These are phyloP conservation scores for Aspergillus panamensis DNA, from an alignment of 495 filamentous ascomycete species.

Conservation along the genomic window DNA sequence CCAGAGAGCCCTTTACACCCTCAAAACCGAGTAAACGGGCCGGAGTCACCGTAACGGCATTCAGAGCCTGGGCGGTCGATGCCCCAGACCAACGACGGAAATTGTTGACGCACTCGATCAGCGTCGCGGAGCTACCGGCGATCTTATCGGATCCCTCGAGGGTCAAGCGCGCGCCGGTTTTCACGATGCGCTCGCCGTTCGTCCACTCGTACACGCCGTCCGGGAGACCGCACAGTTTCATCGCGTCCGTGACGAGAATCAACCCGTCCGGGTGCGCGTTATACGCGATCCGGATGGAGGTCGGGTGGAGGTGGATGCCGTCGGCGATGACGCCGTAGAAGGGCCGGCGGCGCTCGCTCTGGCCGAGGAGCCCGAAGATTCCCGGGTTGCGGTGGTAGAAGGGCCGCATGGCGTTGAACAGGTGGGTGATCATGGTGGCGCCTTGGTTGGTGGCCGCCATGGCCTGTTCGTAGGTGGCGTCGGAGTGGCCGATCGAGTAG, in stretches of 20 bases:
- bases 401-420: slow-evolving; percentile 88
- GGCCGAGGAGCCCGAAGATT: slow-evolving; percentile 70
- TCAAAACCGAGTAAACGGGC: slow-evolving; percentile 68
- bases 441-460: slow-evolving; percentile 61
- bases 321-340: slow-evolving; percentile 62
- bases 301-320: slow-evolving; percentile 60
- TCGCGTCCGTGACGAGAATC: slow-evolving; percentile 60
- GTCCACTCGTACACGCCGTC: slow-evolving; percentile 79
- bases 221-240: slow-evolving; percentile 61
- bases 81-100: slow-evolving; percentile 69
- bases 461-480: slow-evolving; percentile 74
- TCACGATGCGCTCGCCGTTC: slow-evolving; percentile 68
- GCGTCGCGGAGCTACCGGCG: slow-evolving; percentile 64
- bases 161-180: slow-evolving; percentile 62
- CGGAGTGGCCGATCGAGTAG: slow-evolving; percentile 76
- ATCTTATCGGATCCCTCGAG: slow-evolving; percentile 69
- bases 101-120: slow-evolving; percentile 79
- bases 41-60: slow-evolving; percentile 67
- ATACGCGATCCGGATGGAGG: slow-evolving; percentile 57
- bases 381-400: slow-evolving; percentile 83
- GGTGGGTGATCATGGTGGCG: slow-evolving; percentile 80
- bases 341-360: slow-evolving; percentile 44
- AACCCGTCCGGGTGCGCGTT: slow-evolving; percentile 51
- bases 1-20: slow-evolving; percentile 63
- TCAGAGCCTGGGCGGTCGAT: slow-evolving; percentile 60